Conservation (phyloP, 495 filamentous ascomycete genomes). For the Lineolata rhizophorae region DNA sequence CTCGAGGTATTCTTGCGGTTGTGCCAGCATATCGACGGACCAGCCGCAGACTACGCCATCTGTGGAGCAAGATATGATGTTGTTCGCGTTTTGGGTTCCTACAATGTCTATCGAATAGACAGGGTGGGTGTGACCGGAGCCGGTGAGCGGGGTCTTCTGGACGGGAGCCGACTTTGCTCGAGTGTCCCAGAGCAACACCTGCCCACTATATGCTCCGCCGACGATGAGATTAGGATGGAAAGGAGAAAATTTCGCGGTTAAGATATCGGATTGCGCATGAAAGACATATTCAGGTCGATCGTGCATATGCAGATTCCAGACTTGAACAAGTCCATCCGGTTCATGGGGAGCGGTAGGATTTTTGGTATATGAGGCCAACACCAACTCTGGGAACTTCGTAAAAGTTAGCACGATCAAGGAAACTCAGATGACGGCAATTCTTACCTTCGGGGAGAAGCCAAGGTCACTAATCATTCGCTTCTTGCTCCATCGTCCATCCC, state of each 20-base stretch:
- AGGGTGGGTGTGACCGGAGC: slow-evolving; percentile 82
- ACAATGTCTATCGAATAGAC: slow-evolving; percentile 90
- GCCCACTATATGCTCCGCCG: slow-evolving; percentile 84
- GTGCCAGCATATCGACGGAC: slow-evolving; percentile 90
- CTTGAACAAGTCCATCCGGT: slow-evolving; percentile 79
- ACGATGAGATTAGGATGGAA: slow-evolving; percentile 93
- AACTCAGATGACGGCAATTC: slow-evolving; percentile 1
- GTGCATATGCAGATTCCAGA: slow-evolving; percentile 92
- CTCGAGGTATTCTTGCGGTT: slow-evolving; percentile 81
- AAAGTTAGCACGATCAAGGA: slow-evolving; percentile 2
- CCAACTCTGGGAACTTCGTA: slow-evolving; percentile 62
- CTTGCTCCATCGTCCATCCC: slow-evolving; percentile 87
- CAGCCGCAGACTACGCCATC: slow-evolving; percentile 93
- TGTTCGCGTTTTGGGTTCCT: slow-evolving; percentile 95
- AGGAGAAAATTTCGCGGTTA: slow-evolving; percentile 88
- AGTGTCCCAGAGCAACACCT: slow-evolving; percentile 97
- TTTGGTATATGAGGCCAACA: slow-evolving; percentile 89
- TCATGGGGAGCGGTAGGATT: slow-evolving; percentile 89
- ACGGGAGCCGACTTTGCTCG: slow-evolving; percentile 70
- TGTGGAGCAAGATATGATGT: slow-evolving; percentile 87
- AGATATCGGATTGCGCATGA: slow-evolving; percentile 86
- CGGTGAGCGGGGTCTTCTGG: slow-evolving; percentile 87
- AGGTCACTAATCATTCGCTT: slow-evolving; percentile 90
- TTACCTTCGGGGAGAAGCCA: slow-evolving; percentile 76
- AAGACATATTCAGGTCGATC: slow-evolving; percentile 90